Evolutionary conservation across 306 rosid species (phyloP).

Genomic region (Cucumis sativus): DNA sequence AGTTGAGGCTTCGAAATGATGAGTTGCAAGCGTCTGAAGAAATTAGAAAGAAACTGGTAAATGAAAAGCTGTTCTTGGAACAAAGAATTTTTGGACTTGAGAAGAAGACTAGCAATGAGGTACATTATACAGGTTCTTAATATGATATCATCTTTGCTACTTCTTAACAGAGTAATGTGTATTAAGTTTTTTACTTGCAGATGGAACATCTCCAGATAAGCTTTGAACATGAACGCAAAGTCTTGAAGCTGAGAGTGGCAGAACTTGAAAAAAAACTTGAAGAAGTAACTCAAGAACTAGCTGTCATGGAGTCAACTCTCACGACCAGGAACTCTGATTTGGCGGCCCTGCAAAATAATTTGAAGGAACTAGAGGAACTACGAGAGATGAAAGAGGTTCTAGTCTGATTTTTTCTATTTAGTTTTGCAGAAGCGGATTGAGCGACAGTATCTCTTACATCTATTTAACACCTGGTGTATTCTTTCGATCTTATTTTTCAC

Average conservation of each 20-base stretch:
- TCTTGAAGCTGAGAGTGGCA: constrained; percentile 31
- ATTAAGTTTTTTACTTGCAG: constrained; percentile 39
- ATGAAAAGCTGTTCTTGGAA: constrained; percentile 49
- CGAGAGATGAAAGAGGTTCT: constrained; percentile 96
- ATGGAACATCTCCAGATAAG: constrained; percentile 32
- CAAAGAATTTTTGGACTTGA: constrained; percentile 43
- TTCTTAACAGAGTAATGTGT: not conserved
- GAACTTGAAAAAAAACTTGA: constrained; percentile 62
- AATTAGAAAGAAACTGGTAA: constrained; percentile 37
- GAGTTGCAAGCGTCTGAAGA: constrained; percentile 56
- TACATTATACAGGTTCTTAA: constrained; percentile 12
- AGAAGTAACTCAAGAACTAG: constrained; percentile 37
- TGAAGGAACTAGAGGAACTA: constrained; percentile 77
- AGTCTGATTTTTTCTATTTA: not conserved
- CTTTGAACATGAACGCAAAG: constrained; percentile 49
- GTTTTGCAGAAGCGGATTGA: not conserved
- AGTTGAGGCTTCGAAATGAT: constrained; percentile 41
- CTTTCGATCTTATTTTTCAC: not conserved
- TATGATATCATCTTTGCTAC: constrained; percentile 2
- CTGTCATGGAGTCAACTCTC: constrained; percentile 43
- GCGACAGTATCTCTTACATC: not conserved
- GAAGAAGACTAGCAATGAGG: constrained; percentile 61
- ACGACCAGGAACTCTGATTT: constrained; percentile 52
- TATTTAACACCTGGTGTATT: not conserved
- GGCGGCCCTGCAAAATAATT: constrained; percentile 39